Evolutionary conservation across 768 basidiomycete species (phyloP).

Genomic region (Cyclocybe aegerita): DNA sequence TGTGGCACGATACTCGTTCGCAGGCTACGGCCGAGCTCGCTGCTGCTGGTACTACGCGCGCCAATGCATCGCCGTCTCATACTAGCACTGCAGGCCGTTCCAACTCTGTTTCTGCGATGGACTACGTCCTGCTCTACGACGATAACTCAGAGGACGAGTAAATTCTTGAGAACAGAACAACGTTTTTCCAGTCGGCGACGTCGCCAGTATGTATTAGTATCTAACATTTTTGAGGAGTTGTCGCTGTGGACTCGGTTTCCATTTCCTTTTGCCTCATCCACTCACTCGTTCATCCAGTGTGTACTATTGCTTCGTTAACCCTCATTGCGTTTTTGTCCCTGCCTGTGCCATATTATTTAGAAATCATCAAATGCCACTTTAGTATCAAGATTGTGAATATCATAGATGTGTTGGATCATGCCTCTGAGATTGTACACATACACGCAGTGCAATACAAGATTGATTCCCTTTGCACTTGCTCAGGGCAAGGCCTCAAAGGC

Average conservation of each 20-base stretch:
- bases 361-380: no score
- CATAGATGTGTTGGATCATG: no score
- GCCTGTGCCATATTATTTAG: no score
- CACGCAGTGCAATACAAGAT: no score
- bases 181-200: background rate
- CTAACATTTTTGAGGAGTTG: background rate
- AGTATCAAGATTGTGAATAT: no score
- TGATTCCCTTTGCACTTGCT: no score
- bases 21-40: constrained; percentile 17
- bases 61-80: background rate
- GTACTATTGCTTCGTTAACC: background rate
- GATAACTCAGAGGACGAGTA: constrained; percentile 38
- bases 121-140: constrained; percentile 76
- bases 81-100: background rate
- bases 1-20: constrained; percentile 51
- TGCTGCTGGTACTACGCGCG: constrained; percentile 9
- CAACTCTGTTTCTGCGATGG: constrained; percentile 28
- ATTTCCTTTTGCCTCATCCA: background rate
- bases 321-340: background rate
- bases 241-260: background rate
- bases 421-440: no score
- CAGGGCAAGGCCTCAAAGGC: constrained; percentile 12
- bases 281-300: background rate
- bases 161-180: background rate
- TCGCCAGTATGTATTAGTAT: constrained; percentile 4